Evolutionary conservation across 1,139 yeast genomes (phyloP), one percentile per base, ranked within the genome.

Genomic region (Yamadazyma triangularis): DNA sequence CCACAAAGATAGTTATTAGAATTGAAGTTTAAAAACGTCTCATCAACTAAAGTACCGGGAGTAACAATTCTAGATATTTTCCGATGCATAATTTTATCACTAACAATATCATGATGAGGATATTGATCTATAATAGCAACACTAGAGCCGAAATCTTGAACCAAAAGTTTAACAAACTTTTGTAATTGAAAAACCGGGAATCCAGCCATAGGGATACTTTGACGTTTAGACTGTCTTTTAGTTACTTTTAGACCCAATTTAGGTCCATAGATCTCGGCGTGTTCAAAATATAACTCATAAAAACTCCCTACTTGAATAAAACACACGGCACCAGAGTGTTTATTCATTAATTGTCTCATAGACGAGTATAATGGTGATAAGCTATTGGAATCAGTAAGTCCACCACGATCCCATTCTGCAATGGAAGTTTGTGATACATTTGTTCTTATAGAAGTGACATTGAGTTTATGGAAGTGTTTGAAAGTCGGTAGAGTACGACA

Each of bases 1-100:
- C 88, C 73, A 24, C 83, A 63, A 23, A 89, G 60, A 49, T 69
- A 88, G 47, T 88, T 87, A 43, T 84, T 83, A 31, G 73, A 71
- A 40, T 75, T 76, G 38, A 76, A 77, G 47, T 88, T 83, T 44
- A 91, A 63, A 41, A 89, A 82, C 1, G 85, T 77, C 45, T 91
- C 97, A 46, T 87, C 96, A 9, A 89, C 73, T 30, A 91, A 70
- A 0, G 97, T 91, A 1, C 99, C 98, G 0, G 97, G 96, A 0
- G 96, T 82, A 2, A 91, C 76, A 6, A 89, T 77, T 27, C 97
- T 65, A 4, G 88, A 73, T 0, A 93, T 76, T 24, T 83, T 78
- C 25, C 99, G 63, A 32, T 73, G 77, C 24, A 79, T 72, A 19
- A 68, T 67, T 23, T 49, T 53, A 20, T 53, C 55, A 8, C 48